A percentile compares a stretch with the other conserved stretches of the same genome.
phyloP scores from a whole-genome alignment of 1,284 basidiomycete species.

The Ustilago shanxiensis region DNA sequence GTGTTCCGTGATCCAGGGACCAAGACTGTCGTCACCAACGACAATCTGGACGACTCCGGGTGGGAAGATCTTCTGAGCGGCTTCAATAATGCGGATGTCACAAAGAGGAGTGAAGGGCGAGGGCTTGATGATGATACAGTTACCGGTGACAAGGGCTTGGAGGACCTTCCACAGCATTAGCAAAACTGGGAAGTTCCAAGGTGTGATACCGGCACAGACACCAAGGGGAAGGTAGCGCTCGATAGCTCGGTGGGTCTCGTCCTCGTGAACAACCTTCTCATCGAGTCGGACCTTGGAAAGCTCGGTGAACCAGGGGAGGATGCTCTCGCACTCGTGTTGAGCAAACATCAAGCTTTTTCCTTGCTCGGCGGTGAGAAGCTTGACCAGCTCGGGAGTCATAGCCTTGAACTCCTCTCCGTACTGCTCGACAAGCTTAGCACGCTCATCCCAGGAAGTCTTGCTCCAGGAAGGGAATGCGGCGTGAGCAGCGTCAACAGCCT shows the following conservation, averaged over 20 bases:
- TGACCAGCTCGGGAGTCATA: constrained; percentile 33
- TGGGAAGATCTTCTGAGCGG: constrained; percentile 49
- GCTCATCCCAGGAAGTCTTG: constrained; percentile 44
- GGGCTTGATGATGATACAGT: constrained; percentile 56
- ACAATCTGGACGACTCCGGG: constrained; percentile 51
- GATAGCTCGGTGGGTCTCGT: constrained; percentile 26
- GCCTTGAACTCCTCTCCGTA: constrained; percentile 41
- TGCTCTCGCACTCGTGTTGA: constrained; percentile 27
- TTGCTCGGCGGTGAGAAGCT: constrained; percentile 51
- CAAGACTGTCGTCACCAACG: constrained; percentile 44
- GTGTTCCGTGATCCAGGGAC: constrained; percentile 51
- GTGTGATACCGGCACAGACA: constrained; percentile 48
- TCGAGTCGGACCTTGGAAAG: constrained; percentile 33
- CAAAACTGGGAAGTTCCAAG: constrained; percentile 55
- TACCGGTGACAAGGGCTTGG: constrained; percentile 47
- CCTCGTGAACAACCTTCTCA: constrained; percentile 37
- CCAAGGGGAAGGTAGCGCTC: constrained; percentile 41
- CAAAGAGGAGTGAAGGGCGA: constrained; percentile 54
- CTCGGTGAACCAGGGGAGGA: constrained; percentile 42
- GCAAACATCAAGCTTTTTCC: constrained; percentile 35
- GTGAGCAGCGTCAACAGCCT: constrained; percentile 46
- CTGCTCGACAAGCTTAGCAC: constrained; percentile 31
- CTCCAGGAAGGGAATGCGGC: constrained; percentile 42
- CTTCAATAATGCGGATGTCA: constrained; percentile 46
- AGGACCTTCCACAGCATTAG: constrained; percentile 51